Evolutionary conservation across 352 stramenopile species (phyloP), one percentile per base, ranked within the genome.

Genomic region (Phytopythium litorale): DNA sequence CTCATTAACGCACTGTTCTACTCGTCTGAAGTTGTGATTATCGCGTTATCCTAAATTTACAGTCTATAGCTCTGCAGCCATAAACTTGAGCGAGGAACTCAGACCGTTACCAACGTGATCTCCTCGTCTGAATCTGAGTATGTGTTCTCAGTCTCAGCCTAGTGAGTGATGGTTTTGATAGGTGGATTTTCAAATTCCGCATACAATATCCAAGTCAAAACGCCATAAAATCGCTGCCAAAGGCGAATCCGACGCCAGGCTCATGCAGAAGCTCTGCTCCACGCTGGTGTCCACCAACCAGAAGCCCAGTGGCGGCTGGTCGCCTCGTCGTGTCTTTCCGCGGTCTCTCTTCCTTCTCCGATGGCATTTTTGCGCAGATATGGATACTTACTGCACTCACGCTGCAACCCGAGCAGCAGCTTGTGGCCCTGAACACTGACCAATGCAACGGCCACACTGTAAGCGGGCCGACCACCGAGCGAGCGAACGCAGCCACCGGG

Each of bases 321-420:
- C 46, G 46, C 46, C 46, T n/a, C 45, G 46, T 54, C 28, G 48
- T 30, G n/a, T 1, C 23, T 0, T 9, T 52, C 5, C 9, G 8
- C 33, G 45, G n/a, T n/a, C 45, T 23, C 19, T 43, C 8, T 3
- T 43, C 37, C 37, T 43, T 43, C 37, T 43, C 37, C 37, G 37
- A 18, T 43, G 33, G 48, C 30, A 54, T 56, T 56, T 49, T 48
- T 1, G 33, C 35, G 19, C 32, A 33, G 23, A 59, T 38, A 60
- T 60, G 54, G 54, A 60, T 60, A 60, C 54, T 60, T 51, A 23
- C 37, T 60, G 40, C 54, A 60, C 54, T 38, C 19, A 60, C 19
- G 37, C 15, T 37, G 4, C 28, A 19, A 4, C n/a, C 9, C 33
- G 9, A 37, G 33, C 33, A 9, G 33, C 33, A 37, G 30, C 11